Conservation (phyloP, 768 basidiomycete genomes). For the Cyathus striatus region DNA sequence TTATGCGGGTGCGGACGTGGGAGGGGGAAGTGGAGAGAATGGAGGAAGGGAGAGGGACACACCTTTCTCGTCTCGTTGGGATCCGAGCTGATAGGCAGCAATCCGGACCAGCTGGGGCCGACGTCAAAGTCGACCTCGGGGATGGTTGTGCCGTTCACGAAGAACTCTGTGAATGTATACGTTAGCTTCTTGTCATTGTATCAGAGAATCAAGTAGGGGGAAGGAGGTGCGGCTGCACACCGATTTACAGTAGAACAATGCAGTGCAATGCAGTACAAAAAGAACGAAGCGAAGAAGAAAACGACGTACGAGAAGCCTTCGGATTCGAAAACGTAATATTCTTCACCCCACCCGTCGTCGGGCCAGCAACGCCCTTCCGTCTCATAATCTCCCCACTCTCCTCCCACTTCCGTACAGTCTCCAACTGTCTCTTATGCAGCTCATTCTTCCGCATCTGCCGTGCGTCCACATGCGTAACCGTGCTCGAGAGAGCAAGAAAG, state of each 20-base stretch:
- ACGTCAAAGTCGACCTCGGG: slow-evolving; percentile 70
- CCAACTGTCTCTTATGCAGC: slow-evolving; percentile 36
- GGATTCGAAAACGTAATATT: slow-evolving; percentile 73
- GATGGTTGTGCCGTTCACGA: slow-evolving; percentile 58
- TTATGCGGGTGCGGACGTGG: too few relatives aligned
- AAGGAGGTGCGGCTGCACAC: too few relatives aligned
- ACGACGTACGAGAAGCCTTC: slow-evolving; percentile 48
- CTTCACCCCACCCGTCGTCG: slow-evolving; percentile 21
- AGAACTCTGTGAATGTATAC: slow-evolving; percentile 47
- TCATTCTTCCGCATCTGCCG: slow-evolving; percentile 35
- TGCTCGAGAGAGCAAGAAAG: slow-evolving; percentile 4
- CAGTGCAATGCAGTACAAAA: not conserved
- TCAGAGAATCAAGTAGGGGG: too few relatives aligned
- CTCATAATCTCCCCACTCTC: slow-evolving; percentile 9
- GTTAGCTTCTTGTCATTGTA: too few relatives aligned
- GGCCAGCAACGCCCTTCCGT: slow-evolving; percentile 8
- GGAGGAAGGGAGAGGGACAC: too few relatives aligned
- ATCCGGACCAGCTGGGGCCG: slow-evolving; percentile 71
- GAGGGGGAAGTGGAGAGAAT: too few relatives aligned
- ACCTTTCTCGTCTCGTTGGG: slow-evolving; percentile 67
- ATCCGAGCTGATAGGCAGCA: slow-evolving; percentile 62
- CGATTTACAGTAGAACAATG: too few relatives aligned
- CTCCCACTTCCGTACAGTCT: slow-evolving; percentile 40
- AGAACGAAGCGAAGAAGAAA: not conserved
- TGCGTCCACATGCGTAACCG: slow-evolving; percentile 16